These are phyloP conservation scores for Strobilomyces confusus DNA, from an alignment of 768 basidiomycete species.

Conservation along the genomic window DNA sequence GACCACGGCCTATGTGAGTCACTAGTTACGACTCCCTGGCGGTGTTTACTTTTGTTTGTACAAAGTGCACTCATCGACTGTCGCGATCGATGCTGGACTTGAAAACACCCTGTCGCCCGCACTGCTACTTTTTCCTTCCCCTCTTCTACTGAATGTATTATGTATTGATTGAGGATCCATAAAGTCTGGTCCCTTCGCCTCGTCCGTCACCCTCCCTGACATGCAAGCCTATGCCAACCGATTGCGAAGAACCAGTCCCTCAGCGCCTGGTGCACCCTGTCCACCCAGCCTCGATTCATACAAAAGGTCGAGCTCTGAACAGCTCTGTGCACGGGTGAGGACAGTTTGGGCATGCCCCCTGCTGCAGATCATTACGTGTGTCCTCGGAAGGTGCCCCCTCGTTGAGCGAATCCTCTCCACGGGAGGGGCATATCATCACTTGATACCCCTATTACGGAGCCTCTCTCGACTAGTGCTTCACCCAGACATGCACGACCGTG, in stretches of 20 bases:
- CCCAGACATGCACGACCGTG: constrained; percentile 12
- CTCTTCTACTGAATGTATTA: too few species aligned
- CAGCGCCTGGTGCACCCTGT: neutral
- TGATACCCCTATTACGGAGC: constrained; percentile 1
- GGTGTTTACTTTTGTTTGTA: too few species aligned
- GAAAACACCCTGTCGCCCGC: too few species aligned
- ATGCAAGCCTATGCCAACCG: constrained; percentile 2
- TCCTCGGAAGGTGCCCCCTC: neutral
- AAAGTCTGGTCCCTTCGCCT: too few species aligned
- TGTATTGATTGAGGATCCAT: too few species aligned
- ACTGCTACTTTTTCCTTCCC: too few species aligned
- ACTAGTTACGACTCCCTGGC: too few species aligned
- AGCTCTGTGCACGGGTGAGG: neutral
- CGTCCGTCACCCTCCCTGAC: too few species aligned
- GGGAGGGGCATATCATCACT: constrained; percentile 1
- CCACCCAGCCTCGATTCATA: neutral
- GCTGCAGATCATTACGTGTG: neutral
- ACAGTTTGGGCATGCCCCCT: neutral
- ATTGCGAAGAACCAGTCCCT: constrained; percentile 4
- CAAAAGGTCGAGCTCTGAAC: constrained; percentile 15
- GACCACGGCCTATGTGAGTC: too few species aligned
- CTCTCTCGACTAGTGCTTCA: neutral
- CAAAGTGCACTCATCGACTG: too few species aligned
- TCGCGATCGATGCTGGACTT: too few species aligned
- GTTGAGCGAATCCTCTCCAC: constrained; percentile 17